Evolutionary conservation across 371 early-diverging fungal genomes (phyloP), one percentile per base, ranked within the genome.

Genomic region (Mucor lusitanicus): DNA sequence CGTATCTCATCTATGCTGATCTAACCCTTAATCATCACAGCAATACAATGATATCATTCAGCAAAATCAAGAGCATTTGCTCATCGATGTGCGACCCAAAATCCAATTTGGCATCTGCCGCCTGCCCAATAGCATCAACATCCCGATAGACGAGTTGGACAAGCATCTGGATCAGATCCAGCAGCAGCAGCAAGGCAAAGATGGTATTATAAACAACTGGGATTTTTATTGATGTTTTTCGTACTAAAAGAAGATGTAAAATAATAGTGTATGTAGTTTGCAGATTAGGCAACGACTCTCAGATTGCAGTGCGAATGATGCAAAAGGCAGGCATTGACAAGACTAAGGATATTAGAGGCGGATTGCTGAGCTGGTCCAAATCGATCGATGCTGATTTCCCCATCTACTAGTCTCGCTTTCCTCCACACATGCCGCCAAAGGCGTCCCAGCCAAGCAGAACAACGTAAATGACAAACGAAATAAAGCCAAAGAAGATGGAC

Each of bases 261-360:
- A 30, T 37, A 63, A 68, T 83, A 82, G 92, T 98, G 15, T 95
- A 88, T 71, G 87, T 93, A 0, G 72, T 98, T n/a, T 98, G 99
- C 72, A 90, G 97, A 42, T 78, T 91, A 32, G 97, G 99, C 9
- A 96, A 97, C 72, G 90, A 95, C 71, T 94, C 94, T 9, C 96
- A 97, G 74, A 77, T 90, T 35, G 97, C 97, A 2, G 94, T 90
- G 19, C 80, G 80, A 64, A 78, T 86, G 59, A 75, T 94, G 58
- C 78, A 86, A 66, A 74, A 87, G 40, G 69, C 75, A 64, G 88
- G 88, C 3, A 76, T 88, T 23, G 65, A 72, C 15, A 72, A 75
- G 11, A 81, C 85, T 48, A 86, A 83, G 50, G 96, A 97, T 77
- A 78, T 98, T 59, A 80, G 85, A 5, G 96, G 97, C 4, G 98